Evolutionary conservation across 371 early-diverging fungal genomes (phyloP).

Genomic region (Apophysomyces elegans): DNA sequence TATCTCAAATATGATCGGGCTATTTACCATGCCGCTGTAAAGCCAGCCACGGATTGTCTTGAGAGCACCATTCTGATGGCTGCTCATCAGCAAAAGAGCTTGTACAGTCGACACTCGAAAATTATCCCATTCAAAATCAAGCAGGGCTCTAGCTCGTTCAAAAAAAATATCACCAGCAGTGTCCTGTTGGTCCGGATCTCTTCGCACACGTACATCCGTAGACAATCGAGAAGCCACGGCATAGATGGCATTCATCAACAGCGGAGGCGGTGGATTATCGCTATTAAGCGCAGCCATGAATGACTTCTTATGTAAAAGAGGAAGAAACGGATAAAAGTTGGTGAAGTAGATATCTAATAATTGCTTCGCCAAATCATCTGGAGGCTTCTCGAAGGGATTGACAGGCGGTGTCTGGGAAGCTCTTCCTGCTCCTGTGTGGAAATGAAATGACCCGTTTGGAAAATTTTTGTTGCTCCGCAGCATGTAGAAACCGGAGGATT

Average conservation of each 20-base stretch:
- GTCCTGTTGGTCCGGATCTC: constrained; percentile 36
- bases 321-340: constrained; percentile 69
- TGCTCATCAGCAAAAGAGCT: constrained; percentile 45
- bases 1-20: neutral
- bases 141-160: constrained; percentile 45
- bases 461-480: constrained; percentile 42
- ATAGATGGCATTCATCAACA: constrained; percentile 57
- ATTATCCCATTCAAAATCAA: constrained; percentile 49
- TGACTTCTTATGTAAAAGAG: constrained; percentile 67
- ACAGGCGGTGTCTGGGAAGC: constrained; percentile 14
- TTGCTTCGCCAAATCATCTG: constrained; percentile 65
- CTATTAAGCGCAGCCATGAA: constrained; percentile 55
- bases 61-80: constrained; percentile 53
- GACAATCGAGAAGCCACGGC: constrained; percentile 53
- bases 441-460: constrained; percentile 39
- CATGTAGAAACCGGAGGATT: constrained; percentile 55
- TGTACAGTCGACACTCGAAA: constrained; percentile 48
- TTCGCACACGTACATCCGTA: constrained; percentile 41
- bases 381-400: constrained; percentile 57
- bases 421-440: constrained; percentile 27
- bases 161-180: constrained; percentile 54
- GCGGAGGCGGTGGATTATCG: constrained; percentile 43
- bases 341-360: constrained; percentile 70
- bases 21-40: constrained; percentile 52
- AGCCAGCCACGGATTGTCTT: constrained; percentile 53